Evolutionary conservation across 2,329 filamentous ascomycete genomes (phyloP), one percentile per base, ranked within the genome.

Genomic region (Capronia americana): DNA sequence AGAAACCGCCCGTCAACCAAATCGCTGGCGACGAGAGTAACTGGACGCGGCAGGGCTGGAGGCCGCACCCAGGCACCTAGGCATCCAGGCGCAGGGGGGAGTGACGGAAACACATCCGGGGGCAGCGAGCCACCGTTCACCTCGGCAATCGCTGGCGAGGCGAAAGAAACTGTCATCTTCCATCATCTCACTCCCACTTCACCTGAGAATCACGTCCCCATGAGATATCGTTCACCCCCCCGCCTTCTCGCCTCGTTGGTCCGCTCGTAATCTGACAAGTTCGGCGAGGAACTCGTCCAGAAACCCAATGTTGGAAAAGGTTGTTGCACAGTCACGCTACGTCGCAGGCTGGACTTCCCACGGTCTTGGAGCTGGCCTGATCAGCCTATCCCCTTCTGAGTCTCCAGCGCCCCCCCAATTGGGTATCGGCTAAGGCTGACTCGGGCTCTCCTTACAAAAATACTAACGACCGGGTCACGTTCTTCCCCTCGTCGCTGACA

Each of bases 371-470:
- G 23, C 58, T 62, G 57, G 57, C 44, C 28, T 28, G 26, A 30
- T 41, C 46, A n/a, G 28, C 57, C 57, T 61, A 53, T 61, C 46
- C 57, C 57, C 46, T 34, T 61, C 57, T 20, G 28, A 28, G n/a
- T 23, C 11, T 51, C 32, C 28, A 11, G 17, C 24, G 7, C 23
- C 51, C 20, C 26, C 56, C 63, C 28, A 46, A 51, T 65, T 34
- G 14, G 63, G 63, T 57, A 66, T 66, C 48, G 66, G 30, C 53
- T 59, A 66, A 69, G 66, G 66, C 66, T 69, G 66, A 69, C 63
- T 69, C 60, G 55, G 50, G 30, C 24, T 28, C 12, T 14, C 12
- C 32, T 28, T 44, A 41, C 38, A 51, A 53, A 60, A 54, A 51
- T 38, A 44, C 46, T 17, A 38, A 38, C 57, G 53, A 55, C 53